Evolutionary conservation across 805 yeast genomes (phyloP).

Genomic region (Pichia heedii): DNA sequence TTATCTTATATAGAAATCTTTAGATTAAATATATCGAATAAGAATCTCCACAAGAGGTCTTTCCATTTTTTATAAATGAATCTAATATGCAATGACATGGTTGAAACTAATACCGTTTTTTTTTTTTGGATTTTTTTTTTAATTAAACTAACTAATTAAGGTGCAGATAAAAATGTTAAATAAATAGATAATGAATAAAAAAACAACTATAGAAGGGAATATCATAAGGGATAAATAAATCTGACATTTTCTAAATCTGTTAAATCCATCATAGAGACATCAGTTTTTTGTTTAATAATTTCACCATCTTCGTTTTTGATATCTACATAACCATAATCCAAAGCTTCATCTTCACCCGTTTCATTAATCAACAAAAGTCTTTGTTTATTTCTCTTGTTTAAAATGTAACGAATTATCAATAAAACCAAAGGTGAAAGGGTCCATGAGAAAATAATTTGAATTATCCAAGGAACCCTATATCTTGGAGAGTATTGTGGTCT

Average conservation of each 20-base stretch:
- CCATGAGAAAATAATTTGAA: slow-evolving; percentile 41
- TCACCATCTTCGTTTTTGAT: slow-evolving; percentile 23
- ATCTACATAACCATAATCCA: slow-evolving; percentile 14
- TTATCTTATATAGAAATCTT: background rate
- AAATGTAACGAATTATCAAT: slow-evolving; percentile 33
- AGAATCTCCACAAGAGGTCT: no score
- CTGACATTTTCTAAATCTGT: slow-evolving; percentile 41
- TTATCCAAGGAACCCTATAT: slow-evolving; percentile 38
- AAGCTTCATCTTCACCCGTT: slow-evolving; percentile 11
- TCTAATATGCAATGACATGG: no score
- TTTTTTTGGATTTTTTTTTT: no score
- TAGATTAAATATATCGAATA: no score
- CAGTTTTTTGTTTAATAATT: slow-evolving; percentile 23
- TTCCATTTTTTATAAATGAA: no score
- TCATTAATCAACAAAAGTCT: slow-evolving; percentile 23
- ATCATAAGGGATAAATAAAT: slow-evolving; percentile 24
- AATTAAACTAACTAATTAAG: no score
- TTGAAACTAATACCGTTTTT: no score
- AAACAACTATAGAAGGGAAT: no score
- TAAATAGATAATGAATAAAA: no score
- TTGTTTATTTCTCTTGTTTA: slow-evolving; percentile 24
- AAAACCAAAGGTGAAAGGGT: slow-evolving; percentile 34
- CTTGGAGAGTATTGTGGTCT: slow-evolving; percentile 36
- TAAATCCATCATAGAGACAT: slow-evolving; percentile 37
- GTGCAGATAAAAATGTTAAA: no score